Evolutionary conservation across 768 basidiomycete species (phyloP), one percentile per base, ranked within the genome.

Genomic region (Neoboletus magnificus): DNA sequence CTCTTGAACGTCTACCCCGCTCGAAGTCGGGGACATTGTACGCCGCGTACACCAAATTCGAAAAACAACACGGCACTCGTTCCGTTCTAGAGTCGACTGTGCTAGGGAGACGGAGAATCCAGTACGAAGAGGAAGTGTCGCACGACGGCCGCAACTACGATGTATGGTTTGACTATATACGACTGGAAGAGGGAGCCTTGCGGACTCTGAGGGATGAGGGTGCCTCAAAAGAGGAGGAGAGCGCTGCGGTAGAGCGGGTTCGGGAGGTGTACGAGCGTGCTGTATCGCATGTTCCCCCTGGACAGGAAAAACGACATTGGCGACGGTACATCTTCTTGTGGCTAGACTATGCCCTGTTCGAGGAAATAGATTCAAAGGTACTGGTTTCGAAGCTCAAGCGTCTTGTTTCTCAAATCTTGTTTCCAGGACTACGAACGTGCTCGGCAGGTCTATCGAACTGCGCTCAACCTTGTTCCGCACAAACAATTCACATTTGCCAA

Each of bases 401-500:
- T 27, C 27, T 56, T 16, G 40, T 51, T 37, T 54, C 49, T 52
- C 33, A 46, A 53, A 11, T 10, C 33, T 22, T 37, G 10, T 47
- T 42, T 50, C 1, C 58, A 96, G 89, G 95, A 99, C 66, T 88
- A 86, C 61, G 77, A 77, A 33, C 88, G 97, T 3, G 80, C 92
- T 25, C 82, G 94, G 48, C 91, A 98, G 65, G 88, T 99, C 32
- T 98, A 94, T 74, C 88, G 93, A 70, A 94, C 93, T 0, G 92
- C 88, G 7, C 73, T 96, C 50, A 81, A 82, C 55, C 85, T 98
- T 23, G 87, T 98, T 3, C 97, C 97, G 0, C 96, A 99, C 71
- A 96, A 96, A 67, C 84, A 87, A 56, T 99, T 99, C 71, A 98
- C 97, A 0, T 99, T 99, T 62, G 91, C 97, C 4, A 99, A 99